These are phyloP conservation scores for Protostelium mycophagum DNA, from an alignment of 78 protist genomes.

Conservation along the genomic window DNA sequence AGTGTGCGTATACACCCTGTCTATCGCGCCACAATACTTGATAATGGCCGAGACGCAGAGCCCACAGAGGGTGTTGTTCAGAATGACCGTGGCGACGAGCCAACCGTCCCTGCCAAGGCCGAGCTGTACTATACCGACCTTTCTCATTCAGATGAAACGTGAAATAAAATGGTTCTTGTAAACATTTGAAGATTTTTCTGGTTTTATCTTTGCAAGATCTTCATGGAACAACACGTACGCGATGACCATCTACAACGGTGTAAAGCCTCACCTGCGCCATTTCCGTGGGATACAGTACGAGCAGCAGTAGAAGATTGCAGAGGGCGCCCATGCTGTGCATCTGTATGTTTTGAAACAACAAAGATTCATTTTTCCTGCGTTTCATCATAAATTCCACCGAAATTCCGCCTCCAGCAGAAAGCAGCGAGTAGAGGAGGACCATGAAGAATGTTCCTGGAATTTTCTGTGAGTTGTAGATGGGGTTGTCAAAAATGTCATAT, in stretches of 20 bases:
- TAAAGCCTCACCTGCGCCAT: background rate
- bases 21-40: background rate
- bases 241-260: background rate
- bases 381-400: background rate
- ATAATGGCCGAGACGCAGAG: background rate
- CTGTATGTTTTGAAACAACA: background rate
- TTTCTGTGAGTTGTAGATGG: too few relatives aligned
- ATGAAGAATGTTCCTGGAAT: background rate
- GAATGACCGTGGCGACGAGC: background rate
- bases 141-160: background rate
- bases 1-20: background rate
- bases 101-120: background rate
- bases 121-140: background rate
- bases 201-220: too few relatives aligned
- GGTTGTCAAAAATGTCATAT: too few relatives aligned
- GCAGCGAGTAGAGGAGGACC: background rate
- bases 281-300: background rate
- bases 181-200: too few relatives aligned
- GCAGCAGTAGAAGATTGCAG: background rate
- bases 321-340: background rate
- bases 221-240: background rate
- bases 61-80: background rate
- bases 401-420: background rate
- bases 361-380: background rate
- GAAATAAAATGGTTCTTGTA: too few relatives aligned